Base-by-base conservation (phyloP, 1,139 yeast species). In the Scheffersomyces stambukii region DNA sequence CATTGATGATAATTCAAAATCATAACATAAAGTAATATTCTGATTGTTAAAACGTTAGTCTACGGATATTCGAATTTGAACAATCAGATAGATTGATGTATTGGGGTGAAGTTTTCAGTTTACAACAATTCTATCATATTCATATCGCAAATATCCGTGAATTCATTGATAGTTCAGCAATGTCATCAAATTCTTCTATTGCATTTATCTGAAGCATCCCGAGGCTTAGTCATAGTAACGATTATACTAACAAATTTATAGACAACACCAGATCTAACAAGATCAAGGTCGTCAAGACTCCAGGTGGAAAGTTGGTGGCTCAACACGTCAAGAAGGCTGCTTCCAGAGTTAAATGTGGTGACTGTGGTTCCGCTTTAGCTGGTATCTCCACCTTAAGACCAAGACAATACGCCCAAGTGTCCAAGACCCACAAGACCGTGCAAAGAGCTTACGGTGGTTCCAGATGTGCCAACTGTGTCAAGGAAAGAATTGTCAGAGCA, bases 371-470 rank as follows among this genome's bases (percentile, higher is more conserved):
- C 50, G 81, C 88, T 58, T 81, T 91, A 57, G 81, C 89, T 52
- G 98, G 98, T 78, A 64, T 81, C 64, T 80, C 95, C 51, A 75
- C 95, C 56, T 77, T 89, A 64, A 86, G 98, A 81, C 96, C 98
- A 77, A 84, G 96, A 75, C 77, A 85, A 74, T 88, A 84, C 77
- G 96, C 97, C 54, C 73, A 76, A 57, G 78, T 89, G 57, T 86
- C 96, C 53, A 88, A 82, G 78, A 85, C 96, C 62, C 85, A 83
- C 79, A 89, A 91, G 81, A 83, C 96, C 52, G 98, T 91, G 55
- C 89, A 89, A 67, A 91, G 98, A 81, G 89, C 96, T 60, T 91
- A 91, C 89, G 98, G 98, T 77, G 98, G 98, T 69, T 81, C 94
- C 60, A 80, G 93, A 78, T 88, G 96, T 75, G 95, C 95, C 61